Base-by-base conservation (phyloP, 1,284 basidiomycete genomes). In the Ustilago xerochloae region DNA sequence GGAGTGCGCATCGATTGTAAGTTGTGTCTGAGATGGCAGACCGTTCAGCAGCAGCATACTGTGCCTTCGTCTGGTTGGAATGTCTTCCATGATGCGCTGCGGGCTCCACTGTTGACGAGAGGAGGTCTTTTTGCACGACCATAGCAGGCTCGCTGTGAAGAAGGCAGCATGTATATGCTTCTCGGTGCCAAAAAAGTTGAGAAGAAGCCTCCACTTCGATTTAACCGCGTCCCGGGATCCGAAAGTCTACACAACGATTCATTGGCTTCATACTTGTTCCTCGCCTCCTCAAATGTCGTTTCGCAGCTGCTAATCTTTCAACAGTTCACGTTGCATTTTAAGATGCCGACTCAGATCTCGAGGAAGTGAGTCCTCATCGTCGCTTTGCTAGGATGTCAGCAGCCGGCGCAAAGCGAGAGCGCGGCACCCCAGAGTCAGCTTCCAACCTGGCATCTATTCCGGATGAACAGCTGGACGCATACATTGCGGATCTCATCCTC, bases 401-500 rank as follows among this genome's bases (percentile, higher is more conserved):
- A n/a, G 22, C 41, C 41, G 22, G 4, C 7, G 22, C 41, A 6
- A 43, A 24, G 41, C 16, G 22, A 43, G 6, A 13, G 4, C 22
- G n/a, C 41, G 41, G 41, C 22, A 24, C 41, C 15, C 12, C 39
- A 49, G 26, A 38, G 4, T 15, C 46, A 2, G 16, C 6, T 9
- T 46, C 32, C 12, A 53, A 6, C 32, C 41, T 64, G 8, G 49
- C 51, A 13, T 54, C 51, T 10, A 46, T 70, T 4, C 38, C 72
- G 16, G 63, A 67, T 24, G 24, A 50, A 3, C 55, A 75, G 16
- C 33, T 77, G n/a, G 75, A 77, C 28, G 59, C 64, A 3, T 75
- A 71, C 55, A 67, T 77, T 6, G 72, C 72, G 9, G 54, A 64
- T 20, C 56, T 71, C 2, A 75, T 77, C 38, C 28, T 77, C 4